Evolutionary conservation across 2,329 filamentous ascomycete species (phyloP), one percentile per base, ranked within the genome.

Genomic region (Biscogniauxia mediterranea): DNA sequence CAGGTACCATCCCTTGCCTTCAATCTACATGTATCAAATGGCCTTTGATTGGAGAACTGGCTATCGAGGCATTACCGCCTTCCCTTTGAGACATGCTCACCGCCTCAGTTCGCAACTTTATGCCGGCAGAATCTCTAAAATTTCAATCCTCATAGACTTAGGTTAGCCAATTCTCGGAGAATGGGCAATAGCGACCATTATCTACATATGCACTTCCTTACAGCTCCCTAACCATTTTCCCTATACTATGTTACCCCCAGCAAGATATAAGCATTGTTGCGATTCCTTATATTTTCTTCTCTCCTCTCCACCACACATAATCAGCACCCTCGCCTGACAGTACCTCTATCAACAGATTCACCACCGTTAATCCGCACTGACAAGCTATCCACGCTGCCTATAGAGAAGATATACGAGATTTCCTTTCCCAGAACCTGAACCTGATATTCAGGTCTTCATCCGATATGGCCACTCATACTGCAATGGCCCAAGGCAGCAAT

Each of bases 401-500:
- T 46, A 46, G 38, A 46, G 38, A 3, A 46, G 38, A 46, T 46
- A 46, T n/a, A 15, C 15, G 38, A 46, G 38, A n/a, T 19, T 2
- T 21, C 3, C 50, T 19, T 25, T 23, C 21, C 19, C 5, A 25
- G 50, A 2, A 15, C 38, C 38, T 15, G 17, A 7, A 46, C 17
- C 52, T 11, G 32, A 42, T 19, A 46, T 46, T 5, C 17, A 25
- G 32, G 50, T 19, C 51, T 46, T 5, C 17, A 25, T 56, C 52
- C 19, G 52, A 21, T 2, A 75, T 75, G 73, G 73, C 73, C 52
- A 74, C 73, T 1, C 72, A 75, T 64, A 75, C 73, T 49, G 69
- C 73, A 50, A 74, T 75, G 72, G 70, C 71, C 19, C 73, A 75
- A 63, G 73, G 72, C 61, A 72, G 70, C 42, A 61, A 74, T 65